Conservation (phyloP, 345 rosid genomes). For the Anacardium occidentale region DNA sequence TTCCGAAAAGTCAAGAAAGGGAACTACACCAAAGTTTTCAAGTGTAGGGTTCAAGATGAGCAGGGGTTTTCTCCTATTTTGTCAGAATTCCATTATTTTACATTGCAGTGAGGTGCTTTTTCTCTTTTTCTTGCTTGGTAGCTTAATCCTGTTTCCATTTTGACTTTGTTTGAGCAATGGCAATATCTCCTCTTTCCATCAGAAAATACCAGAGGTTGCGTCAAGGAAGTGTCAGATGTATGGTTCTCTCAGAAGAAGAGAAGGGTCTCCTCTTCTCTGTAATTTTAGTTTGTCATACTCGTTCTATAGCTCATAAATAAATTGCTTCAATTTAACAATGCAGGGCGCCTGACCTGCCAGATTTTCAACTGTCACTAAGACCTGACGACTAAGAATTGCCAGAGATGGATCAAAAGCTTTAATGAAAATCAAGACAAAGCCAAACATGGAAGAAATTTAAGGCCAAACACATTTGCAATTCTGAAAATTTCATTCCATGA, state of each 20-base stretch:
- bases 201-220: constrained; percentile 93
- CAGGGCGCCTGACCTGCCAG: constrained; percentile 90
- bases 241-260: constrained; percentile 83
- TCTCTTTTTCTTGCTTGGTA: background rate
- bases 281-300: background rate
- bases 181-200: constrained; percentile 74
- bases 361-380: constrained; percentile 75
- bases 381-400: constrained; percentile 77
- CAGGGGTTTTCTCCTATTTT: constrained; percentile 45
- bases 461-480: background rate
- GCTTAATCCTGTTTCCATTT: background rate
- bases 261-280: constrained; percentile 26
- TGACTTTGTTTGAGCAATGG: constrained; percentile 19
- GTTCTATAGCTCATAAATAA: no score
- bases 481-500: background rate
- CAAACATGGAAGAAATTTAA: background rate
- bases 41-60: no score
- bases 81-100: no score
- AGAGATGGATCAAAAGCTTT: constrained; percentile 36
- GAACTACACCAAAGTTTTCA: no score
- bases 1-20: no score
- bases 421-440: background rate
- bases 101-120: background rate
- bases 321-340: background rate
- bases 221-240: constrained; percentile 74